A percentile compares a stretch with the other conserved stretches of the same genome.
phyloP scores from a whole-genome alignment of 768 basidiomycete genomes.

The Auricularia sp. region DNA sequence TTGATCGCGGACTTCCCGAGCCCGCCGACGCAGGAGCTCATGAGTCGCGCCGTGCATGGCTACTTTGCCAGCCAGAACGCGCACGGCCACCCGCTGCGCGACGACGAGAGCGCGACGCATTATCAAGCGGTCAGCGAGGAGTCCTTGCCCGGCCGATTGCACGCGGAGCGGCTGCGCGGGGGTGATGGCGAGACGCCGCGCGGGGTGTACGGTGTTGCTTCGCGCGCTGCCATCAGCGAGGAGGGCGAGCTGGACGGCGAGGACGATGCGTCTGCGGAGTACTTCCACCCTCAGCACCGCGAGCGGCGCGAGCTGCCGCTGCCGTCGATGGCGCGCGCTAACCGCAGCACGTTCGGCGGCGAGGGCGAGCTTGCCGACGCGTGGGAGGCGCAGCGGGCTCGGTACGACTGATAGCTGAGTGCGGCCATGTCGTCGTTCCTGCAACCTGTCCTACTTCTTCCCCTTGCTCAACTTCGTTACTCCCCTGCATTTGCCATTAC shows the following conservation, averaged over 20 bases:
- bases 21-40: slow-evolving; percentile 1
- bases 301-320: neutral
- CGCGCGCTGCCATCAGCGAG: neutral
- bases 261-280: neutral
- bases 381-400: neutral
- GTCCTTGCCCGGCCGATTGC: neutral
- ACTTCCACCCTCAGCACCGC: neutral
- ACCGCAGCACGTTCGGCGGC: neutral
- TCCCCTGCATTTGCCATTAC: no score
- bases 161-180: no score
- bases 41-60: neutral
- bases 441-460: no score
- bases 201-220: no score
- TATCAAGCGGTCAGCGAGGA: neutral
- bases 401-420: neutral
- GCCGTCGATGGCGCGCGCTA: neutral
- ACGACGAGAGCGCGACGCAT: neutral
- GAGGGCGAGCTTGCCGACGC: neutral
- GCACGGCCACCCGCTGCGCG: neutral
- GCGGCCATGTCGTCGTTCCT: no score
- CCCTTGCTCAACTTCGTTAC: no score
- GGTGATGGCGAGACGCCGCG: no score
- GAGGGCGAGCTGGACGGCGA: neutral
- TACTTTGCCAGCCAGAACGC: neutral
- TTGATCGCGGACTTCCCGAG: neutral